These are phyloP conservation scores for Strigomonas culicis DNA, from an alignment of 208 protist species.

Conservation along the genomic window DNA sequence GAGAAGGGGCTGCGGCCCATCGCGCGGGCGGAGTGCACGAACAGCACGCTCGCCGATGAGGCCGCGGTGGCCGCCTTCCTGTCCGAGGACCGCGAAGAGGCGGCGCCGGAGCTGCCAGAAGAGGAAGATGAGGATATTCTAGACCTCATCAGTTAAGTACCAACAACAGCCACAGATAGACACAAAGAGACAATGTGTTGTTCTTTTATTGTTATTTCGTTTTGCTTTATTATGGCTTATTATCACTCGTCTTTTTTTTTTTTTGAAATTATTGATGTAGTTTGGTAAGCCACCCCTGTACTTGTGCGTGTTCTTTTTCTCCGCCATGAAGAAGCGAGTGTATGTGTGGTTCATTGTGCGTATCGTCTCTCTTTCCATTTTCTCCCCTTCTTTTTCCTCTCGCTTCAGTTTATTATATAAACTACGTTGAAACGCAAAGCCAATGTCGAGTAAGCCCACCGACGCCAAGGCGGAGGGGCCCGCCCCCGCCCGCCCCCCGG, in stretches of 20 bases:
- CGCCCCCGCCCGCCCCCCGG: constrained; percentile 42
- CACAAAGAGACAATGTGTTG: background rate
- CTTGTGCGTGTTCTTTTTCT: constrained; percentile 1
- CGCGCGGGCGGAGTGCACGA: constrained; percentile 36
- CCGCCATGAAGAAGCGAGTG: too few species aligned
- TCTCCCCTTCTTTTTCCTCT: constrained; percentile 12
- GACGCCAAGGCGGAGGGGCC: constrained; percentile 25
- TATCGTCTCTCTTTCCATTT: constrained; percentile 6
- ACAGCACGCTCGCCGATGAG: constrained; percentile 22
- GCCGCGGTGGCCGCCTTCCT: constrained; percentile 31
- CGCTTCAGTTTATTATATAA: background rate
- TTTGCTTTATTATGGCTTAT: background rate
- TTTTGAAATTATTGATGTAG: constrained; percentile 4
- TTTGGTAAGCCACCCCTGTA: background rate
- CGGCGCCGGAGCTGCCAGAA: constrained; percentile 14
- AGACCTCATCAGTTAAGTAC: constrained; percentile 9
- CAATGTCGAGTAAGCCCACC: background rate
- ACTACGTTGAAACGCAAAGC: constrained; percentile 8
- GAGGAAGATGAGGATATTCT: constrained; percentile 27
- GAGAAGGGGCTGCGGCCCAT: constrained; percentile 25
- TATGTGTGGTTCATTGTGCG: background rate
- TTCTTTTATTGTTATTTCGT: background rate
- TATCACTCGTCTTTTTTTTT: background rate
- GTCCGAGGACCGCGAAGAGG: constrained; percentile 17
- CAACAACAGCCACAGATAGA: background rate